Evolutionary conservation across 169 alveolate species (phyloP), one percentile per base, ranked within the genome.

Genomic region (Plasmodium coatneyi): DNA sequence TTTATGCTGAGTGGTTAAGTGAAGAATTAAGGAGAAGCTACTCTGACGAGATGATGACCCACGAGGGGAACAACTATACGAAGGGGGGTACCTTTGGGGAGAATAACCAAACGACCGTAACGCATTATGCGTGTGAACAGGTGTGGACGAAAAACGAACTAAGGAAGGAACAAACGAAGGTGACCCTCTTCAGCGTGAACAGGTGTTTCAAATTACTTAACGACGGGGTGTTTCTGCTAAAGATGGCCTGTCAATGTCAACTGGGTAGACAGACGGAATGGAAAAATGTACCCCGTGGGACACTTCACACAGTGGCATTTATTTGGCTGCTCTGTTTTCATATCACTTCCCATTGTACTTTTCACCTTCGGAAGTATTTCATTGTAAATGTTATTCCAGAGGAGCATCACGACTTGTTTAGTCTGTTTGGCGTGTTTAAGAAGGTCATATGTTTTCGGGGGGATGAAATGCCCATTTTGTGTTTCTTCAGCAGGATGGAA

Each of bases 131-230:
- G 54, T 71, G 14, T 34, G 83, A n/a, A n/a, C n/a, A n/a, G n/a
- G n/a, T n/a, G n/a, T n/a, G n/a, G n/a, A n/a, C n/a, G n/a, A n/a
- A n/a, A n/a, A n/a, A n/a, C n/a, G n/a, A 84, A 72, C 6, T 84
- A 19, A 71, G 92, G 46, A 84, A 71, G 25, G 36, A 49, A 49
- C 92, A 84, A 84, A 72, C 56, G 60, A 84, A 84, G 30, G 12
- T 30, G 41, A 84, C 76, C 19, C 6, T 84, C 22, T 72, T 49
- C 72, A 72, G 92, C 41, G 32, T 49, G n/a, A 54, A n/a, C 16
- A 46, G 92, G 78, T 84, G 83, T 84, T 70, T 72, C 19, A 78
- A 84, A 46, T 72, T 84, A 30, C 7, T 84, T 84, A 84, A 84
- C 39, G 83, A 84, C 22, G 43, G 54, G 34, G 28, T 71, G 10